Evolutionary conservation across 1,284 basidiomycete genomes (phyloP), one percentile per base, ranked within the genome.

Genomic region (Ustilago loliicola): DNA sequence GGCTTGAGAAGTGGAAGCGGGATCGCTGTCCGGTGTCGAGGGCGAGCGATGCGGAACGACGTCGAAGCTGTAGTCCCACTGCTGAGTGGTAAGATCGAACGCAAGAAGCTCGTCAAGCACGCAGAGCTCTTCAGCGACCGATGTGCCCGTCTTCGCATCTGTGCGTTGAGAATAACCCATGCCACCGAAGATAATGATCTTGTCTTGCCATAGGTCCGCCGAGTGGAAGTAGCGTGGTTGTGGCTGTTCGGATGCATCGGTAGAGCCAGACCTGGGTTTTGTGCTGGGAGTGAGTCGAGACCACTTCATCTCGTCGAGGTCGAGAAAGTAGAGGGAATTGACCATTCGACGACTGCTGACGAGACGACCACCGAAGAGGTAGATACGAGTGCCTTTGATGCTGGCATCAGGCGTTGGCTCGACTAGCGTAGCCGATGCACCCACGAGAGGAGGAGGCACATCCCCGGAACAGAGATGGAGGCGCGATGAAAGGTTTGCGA

Each of bases 171-270:
- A 67, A 47, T 79, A 82, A 61, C 83, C 83, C 83, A 84, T 84
- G 19, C 83, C 83, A 32, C 83, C 81, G 27, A 81, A 84, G 56
- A 84, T 71, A 65, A 84, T 45, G 38, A 84, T 75, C 56, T 80
- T 81, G 59, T 73, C 72, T n/a, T 69, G 45, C 83, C 83, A 84
- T 0, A 84, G 62, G 45, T 84, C 80, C 30, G 80, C 77, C 13
- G 81, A 81, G 58, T 84, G 83, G 53, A 84, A 84, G 75, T 84
- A 84, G 48, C 83, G 80, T 25, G 79, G 80, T 45, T 74, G 75
- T 25, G 81, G 81, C 36, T 66, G 66, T 59, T 61, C 54, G 1
- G 61, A n/a, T 30, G 62, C 17, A 27, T 61, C 60, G n/a, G 54
- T 11, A 4, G 65, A 48, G 21, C 36, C 51, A 23, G n/a, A 10